Evolutionary conservation across 768 basidiomycete genomes (phyloP).

Genomic region (Neoboletus magnificus): DNA sequence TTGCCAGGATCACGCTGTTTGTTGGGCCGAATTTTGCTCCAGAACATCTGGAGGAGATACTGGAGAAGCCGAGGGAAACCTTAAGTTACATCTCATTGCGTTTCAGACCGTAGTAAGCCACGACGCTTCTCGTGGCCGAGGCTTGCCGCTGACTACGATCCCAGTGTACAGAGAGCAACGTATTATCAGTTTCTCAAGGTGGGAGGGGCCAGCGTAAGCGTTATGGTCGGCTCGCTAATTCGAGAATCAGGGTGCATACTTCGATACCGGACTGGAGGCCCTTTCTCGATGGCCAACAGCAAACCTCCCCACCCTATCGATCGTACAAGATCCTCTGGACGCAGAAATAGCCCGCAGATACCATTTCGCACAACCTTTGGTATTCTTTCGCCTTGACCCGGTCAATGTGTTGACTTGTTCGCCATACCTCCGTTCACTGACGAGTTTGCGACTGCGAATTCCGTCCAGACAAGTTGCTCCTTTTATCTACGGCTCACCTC

Average conservation of each 20-base stretch:
- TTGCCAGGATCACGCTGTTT: constrained; percentile 54
- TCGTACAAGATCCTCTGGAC: constrained; percentile 64
- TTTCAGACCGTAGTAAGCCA: constrained; percentile 79
- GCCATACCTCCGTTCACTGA: constrained; percentile 41
- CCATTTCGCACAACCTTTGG: constrained; percentile 81
- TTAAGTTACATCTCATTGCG: constrained; percentile 59
- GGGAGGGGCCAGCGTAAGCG: neutral
- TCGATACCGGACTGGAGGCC: constrained; percentile 64
- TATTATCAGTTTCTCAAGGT: constrained; percentile 84
- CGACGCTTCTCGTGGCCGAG: neutral
- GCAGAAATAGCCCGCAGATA: constrained; percentile 33
- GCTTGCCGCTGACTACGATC: neutral
- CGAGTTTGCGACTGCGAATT: constrained; percentile 63
- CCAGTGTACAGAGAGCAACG: constrained; percentile 64
- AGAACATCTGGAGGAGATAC: constrained; percentile 74
- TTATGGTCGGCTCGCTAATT: neutral
- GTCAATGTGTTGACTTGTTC: constrained; percentile 49
- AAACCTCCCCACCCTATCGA: constrained; percentile 47
- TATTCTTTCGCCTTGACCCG: constrained; percentile 70
- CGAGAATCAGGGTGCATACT: constrained; percentile 67
- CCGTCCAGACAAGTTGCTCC: constrained; percentile 60
- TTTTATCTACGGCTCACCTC: constrained; percentile 33
- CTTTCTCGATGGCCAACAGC: constrained; percentile 60
- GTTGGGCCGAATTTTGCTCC: constrained; percentile 77
- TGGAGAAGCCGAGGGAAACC: constrained; percentile 43